Base-by-base conservation (phyloP, 805 yeast genomes). In the Kockiozyma suomiensis region DNA sequence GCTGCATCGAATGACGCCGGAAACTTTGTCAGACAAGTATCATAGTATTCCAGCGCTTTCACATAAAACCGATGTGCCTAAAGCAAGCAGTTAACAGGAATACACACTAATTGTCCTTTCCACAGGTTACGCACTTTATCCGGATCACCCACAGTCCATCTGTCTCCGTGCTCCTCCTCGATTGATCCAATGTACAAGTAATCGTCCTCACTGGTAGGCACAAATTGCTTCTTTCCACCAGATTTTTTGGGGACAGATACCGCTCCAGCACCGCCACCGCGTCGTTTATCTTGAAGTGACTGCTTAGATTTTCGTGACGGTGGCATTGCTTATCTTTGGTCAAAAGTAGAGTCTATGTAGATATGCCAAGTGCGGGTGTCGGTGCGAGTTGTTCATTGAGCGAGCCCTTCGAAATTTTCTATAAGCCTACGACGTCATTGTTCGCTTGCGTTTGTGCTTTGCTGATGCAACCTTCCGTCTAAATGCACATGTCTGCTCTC, bases 161-260 rank as follows among this genome's bases (percentile, higher is more conserved):
- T 46, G 28, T 63, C 66, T 10, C 67, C 67, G 30, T 62, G 66
- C 37, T 63, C 67, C 46, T 63, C 67, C 46, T 63, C 67, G 15
- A 45, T 21, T 1, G 66, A 62, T n/a, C 67, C 66, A 17, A 56
- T 49, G 47, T 38, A 62, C 12, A 63, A 43, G 38, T 49, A 58
- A 28, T 63, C 67, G 46, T 63, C 67, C 43, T 62, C 66, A 21
- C 55, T 53, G 15, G 41, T 50, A 10, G 66, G 64, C 26, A 35
- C 46, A 25, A 51, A 54, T n/a, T 50, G 46, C 37, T 53, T 54
- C 54, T 48, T 49, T 3, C 38, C 23, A 19, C 45, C 25, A 10
- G 46, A 6, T n/a, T 32, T 42, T 21, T 49, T 49, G 4, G 42
- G 12, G 10, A 15, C 15, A n/a, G 28, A 8, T n/a, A 17, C 32